Base-by-base conservation (phyloP, 371 early-diverging fungal genomes). In the Mucor lusitanicus region DNA sequence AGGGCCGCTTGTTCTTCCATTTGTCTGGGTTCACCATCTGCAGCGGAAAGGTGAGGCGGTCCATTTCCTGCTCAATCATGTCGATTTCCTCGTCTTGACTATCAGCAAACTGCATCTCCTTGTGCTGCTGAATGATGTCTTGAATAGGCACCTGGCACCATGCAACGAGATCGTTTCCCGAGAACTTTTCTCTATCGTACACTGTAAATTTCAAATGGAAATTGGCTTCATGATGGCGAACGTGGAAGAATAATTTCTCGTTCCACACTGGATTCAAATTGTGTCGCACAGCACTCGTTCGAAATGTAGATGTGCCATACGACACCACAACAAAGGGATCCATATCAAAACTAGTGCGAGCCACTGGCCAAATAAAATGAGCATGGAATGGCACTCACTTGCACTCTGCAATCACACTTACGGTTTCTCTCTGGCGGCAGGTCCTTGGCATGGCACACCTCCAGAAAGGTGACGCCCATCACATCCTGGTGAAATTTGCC, bases 271-370 rank as follows among this genome's bases (percentile, higher is more conserved):
- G 89, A 56, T 85, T 82, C 35, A 83, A 69, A 48, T 70, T 76
- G 69, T 88, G 88, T 13, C 78, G 76, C 33, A 87, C 77, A n/a
- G 82, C 79, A 13, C 76, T 78, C 7, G 89, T 88, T 55, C 84
- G 77, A 77, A 88, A 91, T 3, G 88, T 89, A 42, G 84, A 83
- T 25, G 84, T 81, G 17, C 87, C 85, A 69, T 88, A 87, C 7
- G 83, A 81, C 44, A 83, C 77, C 35, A 90, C 82, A 0, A 89
- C 91, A 81, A 91, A 93, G 3, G 94, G 90, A 70, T 93, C 92
- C 84, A 88, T 90, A 59, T 91, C 87, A 69, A 87, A 90, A 4
- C 81, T 70, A 9, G 83, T 81, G 7, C 83, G 79, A 1, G 80
- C 72, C 37, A 68, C 79, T 74, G 59, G 4, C 1, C 23, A 53